These are phyloP conservation scores for Dentiscutata heterogama DNA, from an alignment of 371 early-diverging fungal species.

Conservation along the genomic window DNA sequence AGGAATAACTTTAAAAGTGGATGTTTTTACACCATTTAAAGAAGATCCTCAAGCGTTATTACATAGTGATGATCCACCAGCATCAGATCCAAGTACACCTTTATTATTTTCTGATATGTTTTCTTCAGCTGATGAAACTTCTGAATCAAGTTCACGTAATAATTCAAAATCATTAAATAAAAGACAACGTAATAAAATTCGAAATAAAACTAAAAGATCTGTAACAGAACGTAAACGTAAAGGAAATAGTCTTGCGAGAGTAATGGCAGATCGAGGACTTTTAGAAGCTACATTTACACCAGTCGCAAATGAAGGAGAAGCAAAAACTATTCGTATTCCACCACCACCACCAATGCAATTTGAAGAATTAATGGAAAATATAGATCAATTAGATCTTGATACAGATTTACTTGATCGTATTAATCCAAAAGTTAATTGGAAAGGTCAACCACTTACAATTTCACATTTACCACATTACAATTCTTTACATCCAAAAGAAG, in stretches of 20 bases:
- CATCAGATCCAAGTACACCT: no score
- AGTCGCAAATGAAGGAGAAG: not conserved
- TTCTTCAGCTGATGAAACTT: no score
- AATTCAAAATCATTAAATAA: no score
- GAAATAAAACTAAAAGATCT: no score
- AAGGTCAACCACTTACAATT: conserved; percentile 38
- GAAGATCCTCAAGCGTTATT: conserved; percentile 13
- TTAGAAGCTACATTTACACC: not conserved
- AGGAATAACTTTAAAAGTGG: conserved; percentile 8
- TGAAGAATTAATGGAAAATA: conserved; percentile 13
- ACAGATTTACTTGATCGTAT: not conserved
- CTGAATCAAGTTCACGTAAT: no score
- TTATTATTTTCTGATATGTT: no score
- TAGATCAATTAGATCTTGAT: conserved; percentile 29
- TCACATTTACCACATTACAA: conserved; percentile 37
- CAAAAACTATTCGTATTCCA: conserved; percentile 21
- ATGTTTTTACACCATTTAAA: conserved; percentile 20
- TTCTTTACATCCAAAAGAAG: conserved; percentile 30
- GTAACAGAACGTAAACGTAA: conserved; percentile 33
- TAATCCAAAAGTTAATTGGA: conserved; percentile 34
- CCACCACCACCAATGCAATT: conserved; percentile 40
- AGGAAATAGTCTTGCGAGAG: conserved; percentile 37
- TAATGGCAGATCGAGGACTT: conserved; percentile 43
- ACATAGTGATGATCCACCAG: not conserved
- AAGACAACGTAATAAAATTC: no score